A percentile compares a stretch with the other conserved stretches of the same genome.
Conservation (phyloP, 495 filamentous ascomycete species). For the Corynascus novoguineensis region DNA sequence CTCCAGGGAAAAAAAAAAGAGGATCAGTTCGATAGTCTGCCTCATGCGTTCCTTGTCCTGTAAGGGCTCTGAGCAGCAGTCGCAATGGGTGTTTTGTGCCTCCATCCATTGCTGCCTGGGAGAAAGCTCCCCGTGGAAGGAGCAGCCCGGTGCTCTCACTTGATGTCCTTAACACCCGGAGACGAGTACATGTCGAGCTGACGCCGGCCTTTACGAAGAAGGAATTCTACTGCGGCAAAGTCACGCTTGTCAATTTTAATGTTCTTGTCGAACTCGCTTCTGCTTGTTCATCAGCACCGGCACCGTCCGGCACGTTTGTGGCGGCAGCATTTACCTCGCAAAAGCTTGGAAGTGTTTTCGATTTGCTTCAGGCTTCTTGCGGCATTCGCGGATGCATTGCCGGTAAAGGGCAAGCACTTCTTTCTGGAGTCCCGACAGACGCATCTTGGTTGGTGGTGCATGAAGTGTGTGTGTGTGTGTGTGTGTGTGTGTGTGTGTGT, state of each 20-base stretch:
- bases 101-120: neutral
- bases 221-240: conserved; percentile 81
- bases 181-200: conserved; percentile 82
- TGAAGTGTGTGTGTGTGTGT: too few relatives aligned
- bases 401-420: conserved; percentile 85
- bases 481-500: too few relatives aligned
- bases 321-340: conserved; percentile 26
- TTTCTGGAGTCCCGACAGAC: conserved; percentile 83
- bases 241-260: conserved; percentile 73
- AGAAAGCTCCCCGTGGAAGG: neutral
- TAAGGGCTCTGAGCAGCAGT: neutral
- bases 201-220: conserved; percentile 74
- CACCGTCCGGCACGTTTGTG: neutral
- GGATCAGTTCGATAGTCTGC: too few relatives aligned
- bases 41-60: too few relatives aligned
- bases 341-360: conserved; percentile 38
- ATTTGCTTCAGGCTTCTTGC: conserved; percentile 64
- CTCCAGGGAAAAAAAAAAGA: too few relatives aligned
- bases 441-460: conserved; percentile 32
- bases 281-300: conserved; percentile 29
- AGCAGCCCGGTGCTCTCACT: conserved; percentile 30
- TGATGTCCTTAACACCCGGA: conserved; percentile 78
- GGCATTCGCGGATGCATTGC: conserved; percentile 70
- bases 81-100: neutral
- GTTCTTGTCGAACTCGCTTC: conserved; percentile 72